Base-by-base conservation (phyloP, 257 asterid species). In the Petunia axillaris region DNA sequence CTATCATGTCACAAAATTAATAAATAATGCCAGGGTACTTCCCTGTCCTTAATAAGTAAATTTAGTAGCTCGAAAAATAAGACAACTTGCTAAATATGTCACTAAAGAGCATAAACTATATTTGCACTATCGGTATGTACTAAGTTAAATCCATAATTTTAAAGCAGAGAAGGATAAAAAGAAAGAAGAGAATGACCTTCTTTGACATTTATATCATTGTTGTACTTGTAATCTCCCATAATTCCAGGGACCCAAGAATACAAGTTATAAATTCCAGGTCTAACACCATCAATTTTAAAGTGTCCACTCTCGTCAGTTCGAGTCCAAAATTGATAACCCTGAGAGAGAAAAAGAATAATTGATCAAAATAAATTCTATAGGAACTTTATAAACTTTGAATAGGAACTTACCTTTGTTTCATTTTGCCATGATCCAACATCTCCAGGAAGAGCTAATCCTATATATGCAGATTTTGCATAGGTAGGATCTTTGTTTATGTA, bases 341-440 rank as follows among this genome's bases (percentile, higher is more conserved):
- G 46, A 38, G 25, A 75, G 9, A 4, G 6, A 62, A 50, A 6
- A 8, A 38, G 0, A 2, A 39, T 46, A 16, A 52, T 3, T 4
- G 15, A 3, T 5, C 11, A 52, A 9, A 46, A 9, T 0, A 43
- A 82, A 10, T 40, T 5, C 10, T 37, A 48, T 2, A 1, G 9
- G 41, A 44, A 10, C 6, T 36, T 13, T 46, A 8, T 38, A n/a
- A 4, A 54, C 8, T 38, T 76, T 55, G 8, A 63, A 43, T 15
- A 52, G 13, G 50, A 25, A 11, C 15, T 46, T 59, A 93, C 96
- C 92, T 92, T 93, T 83, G 81, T 89, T 83, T 93, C 98, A 8
- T 53, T 77, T 77, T 93, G 95, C 98, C 98, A 93, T 38, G 97
- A 87, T 1, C 97, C 95, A 39, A 75, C 83, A 2, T 38, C 46